Base-by-base conservation (phyloP, 495 filamentous ascomycete species). In the Xylaria grammica region DNA sequence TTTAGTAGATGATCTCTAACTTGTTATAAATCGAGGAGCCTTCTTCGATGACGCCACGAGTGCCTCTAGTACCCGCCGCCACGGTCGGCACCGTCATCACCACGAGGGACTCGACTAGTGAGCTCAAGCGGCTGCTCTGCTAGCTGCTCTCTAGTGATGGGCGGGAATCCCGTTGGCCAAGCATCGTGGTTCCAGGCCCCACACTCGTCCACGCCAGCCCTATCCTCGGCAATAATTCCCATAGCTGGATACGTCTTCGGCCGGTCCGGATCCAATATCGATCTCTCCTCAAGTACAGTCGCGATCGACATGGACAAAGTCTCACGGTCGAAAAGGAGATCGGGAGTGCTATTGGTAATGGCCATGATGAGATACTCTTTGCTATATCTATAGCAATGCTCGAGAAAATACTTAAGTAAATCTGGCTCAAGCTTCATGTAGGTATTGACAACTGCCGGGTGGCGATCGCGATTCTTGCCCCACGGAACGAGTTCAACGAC, bases 381-480 rank as follows among this genome's bases (percentile, higher is more conserved):
- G 22, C 73, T 67, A 30, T 73, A 76, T 40, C 69, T 65, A 42
- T 75, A 65, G 30, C 65, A 70, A 10, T 68, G 55, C 13, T 68
- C 65, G n/a, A 79, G 60, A 42, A 74, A 69, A 27, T 75, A 68
- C 32, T 75, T 67, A 11, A 82, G 63, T 7, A 76, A 68, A 2
- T 73, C 69, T 0, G 79, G 79, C 10, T 51, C 53, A 1, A 82
- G 72, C 69, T 78, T 81, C 56, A 67, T 58, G 38, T 74, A 75
- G 34, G 78, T 78, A 7, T 74, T 70, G 40, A 78, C 75, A 17
- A 74, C 70, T 30, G 61, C 60, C n/a, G 62, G 65, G n/a, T 75
- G 71, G 19, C 72, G 75, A n/a, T 67, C 70, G 0, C 62, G 52
- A 6, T 32, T 24, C 0, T 69, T 70, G 13, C 76, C 74, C 77